phyloP scores from a whole-genome alignment of 208 protist genomes.

The Blastocrithidia nonstop region DNA sequence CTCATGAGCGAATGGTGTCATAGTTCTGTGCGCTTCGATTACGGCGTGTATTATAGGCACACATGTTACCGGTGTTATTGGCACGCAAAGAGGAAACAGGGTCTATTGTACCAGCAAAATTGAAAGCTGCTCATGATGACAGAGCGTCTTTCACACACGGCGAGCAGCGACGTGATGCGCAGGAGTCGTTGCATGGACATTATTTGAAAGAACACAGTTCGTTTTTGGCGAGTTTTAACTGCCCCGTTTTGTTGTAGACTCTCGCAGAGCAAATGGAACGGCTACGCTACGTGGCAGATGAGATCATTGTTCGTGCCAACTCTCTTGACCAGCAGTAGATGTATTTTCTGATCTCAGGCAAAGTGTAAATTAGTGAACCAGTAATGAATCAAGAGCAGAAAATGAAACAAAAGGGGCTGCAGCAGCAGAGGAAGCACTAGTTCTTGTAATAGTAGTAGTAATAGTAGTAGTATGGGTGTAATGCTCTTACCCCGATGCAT shows the following conservation, averaged over 20 bases:
- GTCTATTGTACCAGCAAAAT: slow-evolving; percentile 4
- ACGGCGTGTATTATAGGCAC: slow-evolving; percentile 28
- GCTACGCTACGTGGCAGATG: slow-evolving; percentile 29
- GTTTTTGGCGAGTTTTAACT: slow-evolving; percentile 45
- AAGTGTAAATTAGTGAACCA: slow-evolving; percentile 29
- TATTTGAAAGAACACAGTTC: slow-evolving; percentile 36
- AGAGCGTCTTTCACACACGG: not conserved
- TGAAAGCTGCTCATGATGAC: not conserved
- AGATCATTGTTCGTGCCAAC: slow-evolving; percentile 37
- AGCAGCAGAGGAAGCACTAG: too few relatives aligned
- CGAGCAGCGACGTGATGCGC: not conserved
- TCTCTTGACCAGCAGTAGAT: slow-evolving; percentile 32
- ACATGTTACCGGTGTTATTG: slow-evolving; percentile 51
- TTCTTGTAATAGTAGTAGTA: not conserved
- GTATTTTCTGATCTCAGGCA: slow-evolving; percentile 72
- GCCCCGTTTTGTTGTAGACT: slow-evolving; percentile 30
- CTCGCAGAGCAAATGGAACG: slow-evolving; percentile 44
- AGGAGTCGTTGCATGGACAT: slow-evolving; percentile 11
- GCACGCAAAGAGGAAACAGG: slow-evolving; percentile 25
- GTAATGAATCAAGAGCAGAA: slow-evolving; percentile 9
- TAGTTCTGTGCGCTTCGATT: slow-evolving; percentile 33
- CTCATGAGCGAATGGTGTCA: slow-evolving; percentile 16
- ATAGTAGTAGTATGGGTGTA: too few relatives aligned
- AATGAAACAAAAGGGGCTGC: too few relatives aligned
- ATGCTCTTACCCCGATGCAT: too few relatives aligned